These are phyloP conservation scores for Eucalyptus dawsonii DNA, from an alignment of 345 rosid species.

Conservation along the genomic window DNA sequence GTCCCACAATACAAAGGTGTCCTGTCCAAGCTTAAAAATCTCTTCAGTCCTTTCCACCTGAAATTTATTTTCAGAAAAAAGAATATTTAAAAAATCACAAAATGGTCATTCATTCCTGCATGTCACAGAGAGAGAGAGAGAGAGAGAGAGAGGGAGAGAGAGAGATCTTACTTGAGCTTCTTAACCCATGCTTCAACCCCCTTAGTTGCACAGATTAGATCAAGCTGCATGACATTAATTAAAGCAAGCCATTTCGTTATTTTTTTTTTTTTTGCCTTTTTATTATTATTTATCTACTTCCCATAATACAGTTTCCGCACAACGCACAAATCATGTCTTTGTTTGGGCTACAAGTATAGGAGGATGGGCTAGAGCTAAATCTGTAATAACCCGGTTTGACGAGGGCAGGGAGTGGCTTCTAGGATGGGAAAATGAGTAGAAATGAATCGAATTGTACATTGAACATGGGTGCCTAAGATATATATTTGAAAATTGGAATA, in stretches of 20 bases:
- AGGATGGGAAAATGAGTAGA: not conserved
- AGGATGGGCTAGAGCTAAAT: not conserved
- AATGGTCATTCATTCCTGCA: not conserved
- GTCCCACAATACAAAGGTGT: conserved; percentile 42
- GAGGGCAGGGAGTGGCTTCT: not conserved
- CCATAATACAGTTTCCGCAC: not conserved
- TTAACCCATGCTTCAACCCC: conserved; percentile 88
- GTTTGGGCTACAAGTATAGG: not conserved
- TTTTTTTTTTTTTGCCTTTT: not conserved
- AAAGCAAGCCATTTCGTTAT: not conserved
- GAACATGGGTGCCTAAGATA: not conserved
- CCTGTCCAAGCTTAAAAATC: conserved; percentile 30
- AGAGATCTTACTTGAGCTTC: conserved; percentile 57
- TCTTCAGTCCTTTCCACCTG: conserved; percentile 70
- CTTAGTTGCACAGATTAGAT: conserved; percentile 73
- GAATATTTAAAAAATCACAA: not conserved
- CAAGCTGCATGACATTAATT: conserved; percentile 30
- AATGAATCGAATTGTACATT: no score
- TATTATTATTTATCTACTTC: not conserved
- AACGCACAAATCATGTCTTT: not conserved
- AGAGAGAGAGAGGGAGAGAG: no score
- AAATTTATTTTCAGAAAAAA: not conserved
- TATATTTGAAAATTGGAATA: not conserved
- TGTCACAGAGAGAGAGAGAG: not conserved
- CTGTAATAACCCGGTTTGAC: not conserved